A percentile compares a stretch with the other conserved stretches of the same genome.
These are phyloP conservation scores for Russula vinacea DNA, from an alignment of 768 basidiomycete species.

Conservation along the genomic window DNA sequence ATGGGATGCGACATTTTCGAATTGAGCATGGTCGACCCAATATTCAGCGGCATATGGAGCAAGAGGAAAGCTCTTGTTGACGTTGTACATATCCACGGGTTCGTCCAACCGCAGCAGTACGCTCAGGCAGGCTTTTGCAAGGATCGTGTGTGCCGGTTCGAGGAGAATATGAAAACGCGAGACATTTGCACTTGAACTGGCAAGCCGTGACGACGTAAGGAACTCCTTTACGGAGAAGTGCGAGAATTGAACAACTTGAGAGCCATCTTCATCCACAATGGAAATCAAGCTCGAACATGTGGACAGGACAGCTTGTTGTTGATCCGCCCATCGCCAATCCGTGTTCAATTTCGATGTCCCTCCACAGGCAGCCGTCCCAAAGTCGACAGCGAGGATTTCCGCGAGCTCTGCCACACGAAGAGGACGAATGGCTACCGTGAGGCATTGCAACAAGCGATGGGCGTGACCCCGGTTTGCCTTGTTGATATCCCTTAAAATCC, in stretches of 20 bases:
- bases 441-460: background rate
- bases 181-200: background rate
- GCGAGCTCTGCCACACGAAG: slow-evolving; percentile 3
- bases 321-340: slow-evolving; percentile 8
- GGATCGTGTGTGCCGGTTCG: background rate
- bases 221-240: slow-evolving; percentile 13
- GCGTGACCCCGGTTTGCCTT: slow-evolving; percentile 5
- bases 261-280: background rate
- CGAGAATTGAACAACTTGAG: slow-evolving; percentile 1
- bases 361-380: background rate
- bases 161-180: background rate
- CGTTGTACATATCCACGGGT: background rate
- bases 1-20: background rate
- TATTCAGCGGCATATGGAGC: background rate
- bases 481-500: background rate
- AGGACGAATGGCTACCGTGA: background rate
- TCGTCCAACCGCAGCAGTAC: background rate
- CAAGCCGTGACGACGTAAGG: background rate
- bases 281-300: slow-evolving; percentile 4
- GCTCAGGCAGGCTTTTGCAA: background rate
- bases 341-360: background rate
- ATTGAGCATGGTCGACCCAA: background rate
- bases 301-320: background rate
- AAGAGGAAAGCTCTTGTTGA: background rate
- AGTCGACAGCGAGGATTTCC: slow-evolving; percentile 1